A percentile compares a stretch with the other conserved stretches of the same genome.
These are phyloP conservation scores for Bjerkandera adusta DNA, from an alignment of 1,284 basidiomycete species.

Conservation along the genomic window DNA sequence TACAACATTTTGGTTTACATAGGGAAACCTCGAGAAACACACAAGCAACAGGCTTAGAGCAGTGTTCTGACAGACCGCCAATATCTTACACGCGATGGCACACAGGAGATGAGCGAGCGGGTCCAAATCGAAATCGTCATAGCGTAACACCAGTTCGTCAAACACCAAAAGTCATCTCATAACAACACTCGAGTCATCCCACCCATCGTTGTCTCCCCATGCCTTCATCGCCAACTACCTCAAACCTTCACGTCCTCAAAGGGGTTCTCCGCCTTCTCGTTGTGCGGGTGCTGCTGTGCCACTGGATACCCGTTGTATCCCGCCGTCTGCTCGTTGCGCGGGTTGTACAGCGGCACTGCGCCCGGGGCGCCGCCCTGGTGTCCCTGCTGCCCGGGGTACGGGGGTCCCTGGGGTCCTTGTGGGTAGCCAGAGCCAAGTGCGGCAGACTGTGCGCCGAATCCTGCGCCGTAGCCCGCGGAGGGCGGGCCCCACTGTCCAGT, in stretches of 20 bases:
- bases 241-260: conserved; percentile 29
- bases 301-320: conserved; percentile 24
- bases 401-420: conserved; percentile 16
- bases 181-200: too few relatives aligned
- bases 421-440: neutral
- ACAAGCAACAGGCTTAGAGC: too few relatives aligned
- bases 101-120: too few relatives aligned
- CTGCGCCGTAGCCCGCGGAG: neutral
- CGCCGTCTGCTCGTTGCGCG: conserved; percentile 26
- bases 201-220: neutral
- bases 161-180: too few relatives aligned
- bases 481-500: conserved; percentile 4
- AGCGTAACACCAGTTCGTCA: too few relatives aligned
- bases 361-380: conserved; percentile 8
- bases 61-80: too few relatives aligned
- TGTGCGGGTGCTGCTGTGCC: conserved; percentile 24
- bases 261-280: conserved; percentile 30
- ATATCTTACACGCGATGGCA: too few relatives aligned
- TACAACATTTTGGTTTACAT: too few relatives aligned
- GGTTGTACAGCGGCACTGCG: conserved; percentile 35
- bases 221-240: neutral
- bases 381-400: conserved; percentile 12
- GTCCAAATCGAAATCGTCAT: too few relatives aligned
- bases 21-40: too few relatives aligned
- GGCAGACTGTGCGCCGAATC: conserved; percentile 1